phyloP scores from a whole-genome alignment of 495 filamentous ascomycete genomes.

The Aspergillus coremiiformis region DNA sequence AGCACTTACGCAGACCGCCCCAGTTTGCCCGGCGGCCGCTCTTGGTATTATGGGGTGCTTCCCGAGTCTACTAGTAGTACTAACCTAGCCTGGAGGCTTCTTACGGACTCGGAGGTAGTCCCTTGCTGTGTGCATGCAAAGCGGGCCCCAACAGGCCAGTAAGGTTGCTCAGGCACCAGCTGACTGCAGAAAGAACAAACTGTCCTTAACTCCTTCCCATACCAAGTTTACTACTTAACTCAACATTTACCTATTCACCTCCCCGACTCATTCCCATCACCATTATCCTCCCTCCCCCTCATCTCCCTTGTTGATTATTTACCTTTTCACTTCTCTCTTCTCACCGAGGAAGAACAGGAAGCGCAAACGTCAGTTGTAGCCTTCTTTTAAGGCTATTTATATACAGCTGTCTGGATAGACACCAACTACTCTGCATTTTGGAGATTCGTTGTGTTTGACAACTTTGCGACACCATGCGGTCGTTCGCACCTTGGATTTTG shows the following conservation, averaged over 20 bases:
- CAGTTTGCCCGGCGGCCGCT: not conserved
- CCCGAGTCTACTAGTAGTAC: not conserved
- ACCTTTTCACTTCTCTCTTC: not conserved
- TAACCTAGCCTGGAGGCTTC: not conserved
- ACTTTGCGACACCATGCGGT: constrained; percentile 44
- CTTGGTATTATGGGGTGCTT: not conserved
- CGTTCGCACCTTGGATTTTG: constrained; percentile 48
- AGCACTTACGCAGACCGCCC: too few relatives aligned
- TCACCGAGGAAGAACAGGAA: not conserved
- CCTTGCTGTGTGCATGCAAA: constrained; percentile 14
- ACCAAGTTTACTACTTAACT: constrained; percentile 18
- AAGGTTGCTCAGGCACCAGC: constrained; percentile 18
- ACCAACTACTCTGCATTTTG: not conserved
- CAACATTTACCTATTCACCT: constrained; percentile 14
- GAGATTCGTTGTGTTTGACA: not conserved
- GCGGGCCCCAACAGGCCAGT: constrained; percentile 21
- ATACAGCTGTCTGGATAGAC: not conserved
- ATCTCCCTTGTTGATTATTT: not conserved
- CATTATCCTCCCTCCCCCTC: constrained; percentile 1
- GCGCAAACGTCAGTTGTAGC: not conserved
- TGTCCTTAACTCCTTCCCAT: constrained; percentile 34
- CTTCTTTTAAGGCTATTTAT: not conserved
- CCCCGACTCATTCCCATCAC: constrained; percentile 7
- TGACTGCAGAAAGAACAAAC: constrained; percentile 41
- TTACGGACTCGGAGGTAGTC: not conserved